phyloP scores from a whole-genome alignment of 805 yeast species.

The Lipomyces lipofer region DNA sequence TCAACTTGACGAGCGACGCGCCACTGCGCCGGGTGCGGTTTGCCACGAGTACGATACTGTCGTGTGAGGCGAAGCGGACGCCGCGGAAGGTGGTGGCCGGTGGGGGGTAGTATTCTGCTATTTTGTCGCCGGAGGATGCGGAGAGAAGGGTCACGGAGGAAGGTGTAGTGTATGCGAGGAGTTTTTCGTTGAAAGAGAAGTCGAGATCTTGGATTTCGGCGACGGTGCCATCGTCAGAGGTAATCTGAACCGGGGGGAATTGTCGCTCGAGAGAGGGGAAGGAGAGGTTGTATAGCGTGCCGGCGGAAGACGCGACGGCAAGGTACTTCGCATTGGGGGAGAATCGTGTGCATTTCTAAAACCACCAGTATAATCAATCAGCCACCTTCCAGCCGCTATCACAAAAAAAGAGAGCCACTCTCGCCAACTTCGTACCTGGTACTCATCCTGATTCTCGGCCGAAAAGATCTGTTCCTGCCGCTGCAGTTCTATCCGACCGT shows the following conservation, averaged over 20 bases:
- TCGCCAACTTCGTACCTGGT: conserved; percentile 44
- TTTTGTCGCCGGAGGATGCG: conserved; percentile 48
- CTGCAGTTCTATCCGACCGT: conserved; percentile 50
- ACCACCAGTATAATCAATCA: too few species aligned
- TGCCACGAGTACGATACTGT: conserved; percentile 13
- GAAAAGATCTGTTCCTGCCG: conserved; percentile 51
- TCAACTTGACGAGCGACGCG: conserved; percentile 20
- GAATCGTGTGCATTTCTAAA: conserved; percentile 55
- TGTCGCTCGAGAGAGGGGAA: conserved; percentile 50
- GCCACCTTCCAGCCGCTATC: too few species aligned
- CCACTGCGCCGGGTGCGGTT: conserved; percentile 24
- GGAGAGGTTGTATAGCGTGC: conserved; percentile 59
- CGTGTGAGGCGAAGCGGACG: conserved; percentile 17
- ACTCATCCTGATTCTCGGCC: conserved; percentile 53
- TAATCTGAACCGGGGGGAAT: conserved; percentile 48
- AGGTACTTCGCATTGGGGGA: conserved; percentile 63
- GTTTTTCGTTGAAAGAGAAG: conserved; percentile 65
- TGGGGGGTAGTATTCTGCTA: conserved; percentile 20
- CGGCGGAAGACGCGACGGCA: conserved; percentile 65
- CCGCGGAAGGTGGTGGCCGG: conserved; percentile 23
- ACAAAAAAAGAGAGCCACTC: neutral
- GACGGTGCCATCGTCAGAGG: conserved; percentile 42
- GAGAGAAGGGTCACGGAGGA: conserved; percentile 54
- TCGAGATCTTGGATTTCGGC: conserved; percentile 58
- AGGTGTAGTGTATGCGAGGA: conserved; percentile 63